Conservation (phyloP, 2,329 filamentous ascomycete genomes). For the Penicillium polonicum region DNA sequence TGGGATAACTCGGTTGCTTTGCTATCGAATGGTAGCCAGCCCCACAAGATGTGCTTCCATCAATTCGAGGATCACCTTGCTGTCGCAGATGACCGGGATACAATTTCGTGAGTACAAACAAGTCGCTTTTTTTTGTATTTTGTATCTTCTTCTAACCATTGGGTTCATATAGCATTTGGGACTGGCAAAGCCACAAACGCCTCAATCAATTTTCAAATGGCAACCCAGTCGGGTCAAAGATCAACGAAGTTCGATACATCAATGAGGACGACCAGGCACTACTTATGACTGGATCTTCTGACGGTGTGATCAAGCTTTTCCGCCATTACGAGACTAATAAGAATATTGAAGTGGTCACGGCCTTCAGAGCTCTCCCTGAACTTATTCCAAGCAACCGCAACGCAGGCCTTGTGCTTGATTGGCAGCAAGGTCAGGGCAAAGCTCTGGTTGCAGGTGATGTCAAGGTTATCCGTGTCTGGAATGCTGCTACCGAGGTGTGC, state of each 20-base stretch:
- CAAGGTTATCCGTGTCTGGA: constrained; percentile 93
- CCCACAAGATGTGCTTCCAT: constrained; percentile 91
- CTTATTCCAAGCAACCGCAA: constrained; percentile 92
- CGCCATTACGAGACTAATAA: constrained; percentile 80
- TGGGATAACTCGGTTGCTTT: constrained; percentile 84
- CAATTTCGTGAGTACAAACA: constrained; percentile 57
- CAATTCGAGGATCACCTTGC: constrained; percentile 96
- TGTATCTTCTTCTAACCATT: constrained; percentile 3
- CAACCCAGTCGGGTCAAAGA: constrained; percentile 85
- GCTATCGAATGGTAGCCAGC: constrained; percentile 85
- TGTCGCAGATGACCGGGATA: constrained; percentile 90
- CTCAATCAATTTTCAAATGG: constrained; percentile 89
- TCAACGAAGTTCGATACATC: constrained; percentile 94
- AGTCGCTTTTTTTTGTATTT: not conserved
- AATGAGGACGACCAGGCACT: constrained; percentile 97
- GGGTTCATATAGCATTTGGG: constrained; percentile 65
- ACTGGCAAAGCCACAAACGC: constrained; percentile 76
- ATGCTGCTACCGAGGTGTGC: constrained; percentile 89
- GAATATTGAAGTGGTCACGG: constrained; percentile 79
- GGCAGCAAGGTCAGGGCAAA: constrained; percentile 96
- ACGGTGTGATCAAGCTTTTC: constrained; percentile 91
- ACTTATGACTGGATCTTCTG: constrained; percentile 90
- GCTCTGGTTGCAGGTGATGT: constrained; percentile 96
- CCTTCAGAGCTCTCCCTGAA: constrained; percentile 89
- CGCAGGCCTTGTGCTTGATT: constrained; percentile 94